Conservation (phyloP, 306 rosid species). For the Urtica urens region DNA sequence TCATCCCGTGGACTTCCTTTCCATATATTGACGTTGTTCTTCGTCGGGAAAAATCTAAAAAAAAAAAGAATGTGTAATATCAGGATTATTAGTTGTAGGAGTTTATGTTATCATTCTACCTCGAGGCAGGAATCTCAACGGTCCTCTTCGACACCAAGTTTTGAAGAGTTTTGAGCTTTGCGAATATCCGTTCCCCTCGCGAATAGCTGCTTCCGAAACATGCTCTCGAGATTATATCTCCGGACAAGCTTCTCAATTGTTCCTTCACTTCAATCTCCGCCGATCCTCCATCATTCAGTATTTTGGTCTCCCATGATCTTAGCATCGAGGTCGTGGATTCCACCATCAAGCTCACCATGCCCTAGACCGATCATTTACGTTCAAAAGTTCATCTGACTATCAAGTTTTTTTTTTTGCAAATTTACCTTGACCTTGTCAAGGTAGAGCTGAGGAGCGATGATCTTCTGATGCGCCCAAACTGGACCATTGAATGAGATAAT, state of each 20-base stretch:
- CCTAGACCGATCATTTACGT: no score
- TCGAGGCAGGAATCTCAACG: conserved; percentile 42
- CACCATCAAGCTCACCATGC: conserved; percentile 48
- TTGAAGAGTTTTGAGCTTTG: conserved; percentile 52
- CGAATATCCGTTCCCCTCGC: conserved; percentile 47
- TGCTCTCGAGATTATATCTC: conserved; percentile 46
- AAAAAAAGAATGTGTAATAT: background rate
- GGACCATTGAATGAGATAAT: conserved; percentile 26
- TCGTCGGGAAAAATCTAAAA: conserved; percentile 42
- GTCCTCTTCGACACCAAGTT: conserved; percentile 24
- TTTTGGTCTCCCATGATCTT: conserved; percentile 37
- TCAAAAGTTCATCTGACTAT: background rate
- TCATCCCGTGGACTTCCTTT: conserved; percentile 39
- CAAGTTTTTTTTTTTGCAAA: no score
- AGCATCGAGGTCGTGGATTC: conserved; percentile 33
- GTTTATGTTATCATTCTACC: no score
- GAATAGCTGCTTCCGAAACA: conserved; percentile 60
- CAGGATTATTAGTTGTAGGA: background rate
- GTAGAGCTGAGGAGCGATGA: conserved; percentile 29
- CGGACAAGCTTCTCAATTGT: conserved; percentile 42
- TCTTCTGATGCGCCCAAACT: conserved; percentile 30
- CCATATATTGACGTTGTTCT: conserved; percentile 41
- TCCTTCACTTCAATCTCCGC: conserved; percentile 37
- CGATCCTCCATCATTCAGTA: conserved; percentile 27
- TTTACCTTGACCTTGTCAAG: conserved; percentile 31